These are phyloP conservation scores for Chlamydomonas applanata DNA, from an alignment of 139 green algal genomes.

Conservation along the genomic window DNA sequence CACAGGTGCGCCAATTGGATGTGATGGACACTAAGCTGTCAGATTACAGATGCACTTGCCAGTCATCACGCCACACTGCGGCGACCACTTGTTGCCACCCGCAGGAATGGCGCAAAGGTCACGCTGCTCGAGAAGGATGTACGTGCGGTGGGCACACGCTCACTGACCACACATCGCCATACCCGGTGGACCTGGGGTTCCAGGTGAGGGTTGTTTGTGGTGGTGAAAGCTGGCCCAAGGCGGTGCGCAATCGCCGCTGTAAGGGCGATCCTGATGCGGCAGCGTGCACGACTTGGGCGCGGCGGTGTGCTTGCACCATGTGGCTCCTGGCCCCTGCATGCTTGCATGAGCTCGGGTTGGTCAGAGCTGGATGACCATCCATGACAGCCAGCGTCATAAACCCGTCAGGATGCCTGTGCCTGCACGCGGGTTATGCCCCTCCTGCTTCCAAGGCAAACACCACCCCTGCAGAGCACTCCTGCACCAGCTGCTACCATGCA, in stretches of 20 bases:
- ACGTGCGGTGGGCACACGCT: conserved; percentile 87
- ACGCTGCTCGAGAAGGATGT: conserved; percentile 85
- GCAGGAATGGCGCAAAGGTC: conserved; percentile 71
- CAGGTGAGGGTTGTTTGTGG: conserved; percentile 71
- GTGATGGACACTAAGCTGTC: background rate
- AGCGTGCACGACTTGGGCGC: no score
- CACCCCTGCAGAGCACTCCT: no score
- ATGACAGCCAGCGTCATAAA: no score
- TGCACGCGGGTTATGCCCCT: background rate
- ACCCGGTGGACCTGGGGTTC: conserved; percentile 90
- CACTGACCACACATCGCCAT: conserved; percentile 64
- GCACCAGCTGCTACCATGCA: no score
- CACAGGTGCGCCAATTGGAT: conserved; percentile 52
- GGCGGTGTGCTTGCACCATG: no score
- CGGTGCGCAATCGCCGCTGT: no score
- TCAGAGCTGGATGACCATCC: no score
- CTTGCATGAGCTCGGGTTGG: background rate
- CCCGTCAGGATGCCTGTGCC: background rate
- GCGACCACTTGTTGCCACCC: background rate
- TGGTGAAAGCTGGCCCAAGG: no score
- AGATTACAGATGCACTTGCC: background rate
- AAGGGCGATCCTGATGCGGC: no score
- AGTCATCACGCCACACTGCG: background rate
- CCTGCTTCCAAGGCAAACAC: no score
- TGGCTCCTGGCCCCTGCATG: background rate